These are phyloP conservation scores for Ceriops tagal DNA, from an alignment of 345 rosid species.

Conservation along the genomic window DNA sequence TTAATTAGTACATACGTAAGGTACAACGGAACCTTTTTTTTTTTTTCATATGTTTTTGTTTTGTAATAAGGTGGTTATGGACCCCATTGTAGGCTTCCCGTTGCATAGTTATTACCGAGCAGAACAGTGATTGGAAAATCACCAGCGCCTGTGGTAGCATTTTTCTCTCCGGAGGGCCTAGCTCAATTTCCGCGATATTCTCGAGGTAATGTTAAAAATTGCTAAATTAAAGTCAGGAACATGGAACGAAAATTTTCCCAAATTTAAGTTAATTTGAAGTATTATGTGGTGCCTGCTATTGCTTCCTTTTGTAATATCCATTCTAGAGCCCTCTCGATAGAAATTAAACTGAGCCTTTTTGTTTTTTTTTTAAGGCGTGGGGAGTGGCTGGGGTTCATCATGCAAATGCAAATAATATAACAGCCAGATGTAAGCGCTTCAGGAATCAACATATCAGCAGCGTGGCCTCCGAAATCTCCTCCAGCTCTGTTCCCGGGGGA, in stretches of 20 bases:
- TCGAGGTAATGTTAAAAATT: constrained; percentile 42
- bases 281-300: too few relatives aligned
- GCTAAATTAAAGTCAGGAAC: too few relatives aligned
- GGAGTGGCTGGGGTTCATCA: too few relatives aligned
- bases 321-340: too few relatives aligned
- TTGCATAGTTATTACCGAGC: constrained; percentile 39
- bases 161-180: constrained; percentile 55
- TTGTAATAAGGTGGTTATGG: constrained; percentile 5
- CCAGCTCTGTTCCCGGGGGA: constrained; percentile 33
- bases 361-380: too few relatives aligned
- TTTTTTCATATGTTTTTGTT: too few relatives aligned
- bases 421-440: constrained; percentile 78
- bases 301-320: too few relatives aligned
- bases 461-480: constrained; percentile 65
- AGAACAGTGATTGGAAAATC: constrained; percentile 45
- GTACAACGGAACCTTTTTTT: too few relatives aligned
- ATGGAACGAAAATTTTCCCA: too few relatives aligned
- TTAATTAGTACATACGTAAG: too few relatives aligned
- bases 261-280: too few relatives aligned
- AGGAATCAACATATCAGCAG: constrained; percentile 62
- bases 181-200: constrained; percentile 54
- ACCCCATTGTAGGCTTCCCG: constrained; percentile 33
- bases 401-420: background rate
- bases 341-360: too few relatives aligned
- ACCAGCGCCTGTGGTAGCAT: constrained; percentile 38